Conservation (phyloP, 371 early-diverging fungal species). For the Blastocladiella emersonii region DNA sequence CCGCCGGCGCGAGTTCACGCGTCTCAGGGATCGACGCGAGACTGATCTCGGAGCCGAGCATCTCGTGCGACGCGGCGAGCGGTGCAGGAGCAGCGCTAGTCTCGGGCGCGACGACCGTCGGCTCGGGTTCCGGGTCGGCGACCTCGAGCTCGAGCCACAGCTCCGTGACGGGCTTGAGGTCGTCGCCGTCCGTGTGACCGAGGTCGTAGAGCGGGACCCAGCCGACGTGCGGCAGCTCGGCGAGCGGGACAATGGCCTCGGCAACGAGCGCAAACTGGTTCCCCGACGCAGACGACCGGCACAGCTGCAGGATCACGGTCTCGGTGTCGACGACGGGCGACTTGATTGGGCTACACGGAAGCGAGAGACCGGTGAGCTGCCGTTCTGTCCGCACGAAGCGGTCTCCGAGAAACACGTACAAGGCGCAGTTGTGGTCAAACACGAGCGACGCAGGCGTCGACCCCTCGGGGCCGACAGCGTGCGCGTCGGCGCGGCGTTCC, state of each 20-base stretch:
- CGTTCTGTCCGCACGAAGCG: no score
- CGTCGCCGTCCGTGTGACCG: not conserved
- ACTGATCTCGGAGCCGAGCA: no score
- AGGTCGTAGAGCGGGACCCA: not conserved
- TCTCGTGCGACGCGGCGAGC: no score
- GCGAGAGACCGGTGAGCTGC: no score
- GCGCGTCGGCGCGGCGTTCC: not conserved
- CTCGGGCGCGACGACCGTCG: not conserved
- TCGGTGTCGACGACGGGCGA: not conserved
- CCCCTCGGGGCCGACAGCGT: not conserved
- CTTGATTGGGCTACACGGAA: no score
- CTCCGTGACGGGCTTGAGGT: not conserved
- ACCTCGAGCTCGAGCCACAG: not conserved
- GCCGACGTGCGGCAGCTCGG: not conserved
- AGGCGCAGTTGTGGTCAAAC: not conserved
- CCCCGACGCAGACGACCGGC: not conserved
- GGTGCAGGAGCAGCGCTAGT: no score
- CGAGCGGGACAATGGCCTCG: not conserved
- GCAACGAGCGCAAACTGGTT: not conserved
- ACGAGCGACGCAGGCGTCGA: not conserved
- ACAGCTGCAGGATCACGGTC: not conserved
- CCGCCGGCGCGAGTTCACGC: no score
- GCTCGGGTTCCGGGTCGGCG: not conserved
- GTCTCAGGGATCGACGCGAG: no score
- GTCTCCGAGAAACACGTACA: not conserved